phyloP scores from a whole-genome alignment of 139 green algal species.

The Asterochloris sp. region DNA sequence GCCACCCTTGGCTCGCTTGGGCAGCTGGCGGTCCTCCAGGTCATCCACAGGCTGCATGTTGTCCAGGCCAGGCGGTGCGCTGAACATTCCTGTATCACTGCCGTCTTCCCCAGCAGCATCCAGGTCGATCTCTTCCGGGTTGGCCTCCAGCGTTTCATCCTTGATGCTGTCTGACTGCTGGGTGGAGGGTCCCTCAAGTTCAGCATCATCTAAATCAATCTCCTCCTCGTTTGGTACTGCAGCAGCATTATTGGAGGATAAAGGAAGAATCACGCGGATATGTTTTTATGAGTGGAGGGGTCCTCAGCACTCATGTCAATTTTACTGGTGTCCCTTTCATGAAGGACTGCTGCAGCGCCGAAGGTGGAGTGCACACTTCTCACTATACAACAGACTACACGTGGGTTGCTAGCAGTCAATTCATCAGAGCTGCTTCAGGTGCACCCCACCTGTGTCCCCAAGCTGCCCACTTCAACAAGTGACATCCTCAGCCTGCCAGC shows the following conservation, averaged over 20 bases:
- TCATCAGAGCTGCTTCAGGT: background rate
- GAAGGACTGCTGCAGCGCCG: background rate
- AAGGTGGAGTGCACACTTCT: background rate
- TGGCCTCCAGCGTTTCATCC: slow-evolving; percentile 13
- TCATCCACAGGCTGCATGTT: no score
- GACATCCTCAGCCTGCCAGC: background rate
- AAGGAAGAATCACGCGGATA: background rate
- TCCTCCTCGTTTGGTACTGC: slow-evolving; percentile 58
- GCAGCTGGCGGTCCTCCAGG: no score
- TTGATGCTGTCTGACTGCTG: no score
- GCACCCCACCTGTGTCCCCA: background rate
- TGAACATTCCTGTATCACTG: no score
- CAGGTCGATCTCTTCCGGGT: slow-evolving; percentile 75
- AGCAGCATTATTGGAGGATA: background rate
- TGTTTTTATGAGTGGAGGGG: background rate
- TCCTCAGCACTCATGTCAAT: background rate
- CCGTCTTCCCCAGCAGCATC: background rate
- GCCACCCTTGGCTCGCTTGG: no score
- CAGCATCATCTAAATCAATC: slow-evolving; percentile 49
- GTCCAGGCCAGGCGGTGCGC: no score
- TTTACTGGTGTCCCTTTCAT: background rate
- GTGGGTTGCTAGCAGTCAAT: background rate
- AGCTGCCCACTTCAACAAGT: background rate
- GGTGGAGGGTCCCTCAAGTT: background rate
- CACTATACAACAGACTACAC: background rate